Percentiles rank a stretch among this genome's conserved stretches.
These are phyloP conservation scores for Collybia sp. DNA, from an alignment of 768 basidiomycete species.

Conservation along the genomic window DNA sequence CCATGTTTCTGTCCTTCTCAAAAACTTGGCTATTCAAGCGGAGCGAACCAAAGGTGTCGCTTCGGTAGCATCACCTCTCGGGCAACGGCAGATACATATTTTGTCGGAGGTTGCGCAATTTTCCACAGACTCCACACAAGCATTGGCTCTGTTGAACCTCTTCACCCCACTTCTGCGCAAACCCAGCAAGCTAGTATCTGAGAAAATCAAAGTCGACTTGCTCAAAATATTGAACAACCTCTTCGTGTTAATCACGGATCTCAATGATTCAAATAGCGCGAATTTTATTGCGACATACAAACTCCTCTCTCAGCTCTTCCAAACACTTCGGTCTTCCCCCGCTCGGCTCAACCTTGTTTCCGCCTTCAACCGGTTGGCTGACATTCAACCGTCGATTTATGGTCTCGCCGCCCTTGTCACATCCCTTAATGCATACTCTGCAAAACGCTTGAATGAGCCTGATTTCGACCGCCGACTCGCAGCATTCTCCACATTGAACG, in stretches of 20 bases:
- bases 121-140: slow-evolving; percentile 65
- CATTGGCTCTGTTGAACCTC: slow-evolving; percentile 63
- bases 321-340: slow-evolving; percentile 63
- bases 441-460: slow-evolving; percentile 80
- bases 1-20: slow-evolving; percentile 65
- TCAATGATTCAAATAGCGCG: slow-evolving; percentile 37
- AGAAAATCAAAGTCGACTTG: slow-evolving; percentile 82
- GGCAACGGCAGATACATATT: slow-evolving; percentile 78
- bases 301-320: slow-evolving; percentile 74
- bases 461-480: slow-evolving; percentile 84
- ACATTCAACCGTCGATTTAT: slow-evolving; percentile 41
- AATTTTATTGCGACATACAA: slow-evolving; percentile 53
- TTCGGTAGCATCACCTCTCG: slow-evolving; percentile 54
- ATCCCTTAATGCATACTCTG: slow-evolving; percentile 82
- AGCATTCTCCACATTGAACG: slow-evolving; percentile 76
- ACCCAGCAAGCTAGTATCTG: slow-evolving; percentile 70
- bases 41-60: slow-evolving; percentile 51
- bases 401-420: slow-evolving; percentile 51
- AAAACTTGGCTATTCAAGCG: slow-evolving; percentile 66
- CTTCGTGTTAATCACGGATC: slow-evolving; percentile 63
- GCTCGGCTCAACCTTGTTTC: slow-evolving; percentile 67
- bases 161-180: slow-evolving; percentile 79
- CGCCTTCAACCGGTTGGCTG: slow-evolving; percentile 50
- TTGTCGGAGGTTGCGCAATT: slow-evolving; percentile 78
- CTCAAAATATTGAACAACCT: slow-evolving; percentile 66